These are phyloP conservation scores for Taphrina flavorubra DNA, from an alignment of 1,139 yeast genomes.

Conservation along the genomic window DNA sequence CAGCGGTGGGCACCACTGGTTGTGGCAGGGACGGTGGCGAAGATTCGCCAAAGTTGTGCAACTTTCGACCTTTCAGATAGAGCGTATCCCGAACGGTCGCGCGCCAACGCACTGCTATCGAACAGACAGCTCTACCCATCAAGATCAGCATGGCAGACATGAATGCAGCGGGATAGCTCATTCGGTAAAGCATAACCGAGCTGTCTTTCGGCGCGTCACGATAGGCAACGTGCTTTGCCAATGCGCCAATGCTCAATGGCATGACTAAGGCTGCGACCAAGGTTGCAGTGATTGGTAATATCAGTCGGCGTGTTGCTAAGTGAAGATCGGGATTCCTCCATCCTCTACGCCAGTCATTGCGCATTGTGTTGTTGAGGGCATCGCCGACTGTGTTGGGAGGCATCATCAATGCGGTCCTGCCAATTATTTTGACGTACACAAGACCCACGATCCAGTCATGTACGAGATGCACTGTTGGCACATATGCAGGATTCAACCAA, in stretches of 20 bases:
- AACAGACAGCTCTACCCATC: background rate
- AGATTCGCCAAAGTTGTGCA: slow-evolving; percentile 38
- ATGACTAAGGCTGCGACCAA: slow-evolving; percentile 29
- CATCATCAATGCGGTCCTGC: slow-evolving; percentile 31
- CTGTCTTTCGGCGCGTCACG: slow-evolving; percentile 12
- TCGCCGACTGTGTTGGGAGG: slow-evolving; percentile 14
- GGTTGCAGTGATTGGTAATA: slow-evolving; percentile 26
- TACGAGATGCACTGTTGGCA: slow-evolving; percentile 35
- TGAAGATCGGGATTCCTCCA: slow-evolving; percentile 39
- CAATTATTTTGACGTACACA: slow-evolving; percentile 34
- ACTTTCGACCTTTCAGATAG: slow-evolving; percentile 30
- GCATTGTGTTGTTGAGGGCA: slow-evolving; percentile 26
- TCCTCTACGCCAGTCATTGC: slow-evolving; percentile 36
- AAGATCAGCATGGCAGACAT: slow-evolving; percentile 7
- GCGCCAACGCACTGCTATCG: slow-evolving; percentile 10
- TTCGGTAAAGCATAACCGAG: slow-evolving; percentile 9
- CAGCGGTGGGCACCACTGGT: background rate
- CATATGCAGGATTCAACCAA: slow-evolving; percentile 25
- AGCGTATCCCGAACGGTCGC: slow-evolving; percentile 27
- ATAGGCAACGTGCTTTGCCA: slow-evolving; percentile 22
- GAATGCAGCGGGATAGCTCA: slow-evolving; percentile 35
- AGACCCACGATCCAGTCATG: slow-evolving; percentile 42
- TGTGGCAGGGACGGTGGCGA: slow-evolving; percentile 1
- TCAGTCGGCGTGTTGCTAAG: slow-evolving; percentile 26
- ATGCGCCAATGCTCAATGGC: slow-evolving; percentile 36